These are phyloP conservation scores for Venturia aucupariae DNA, from an alignment of 2,329 filamentous ascomycete species.

Conservation along the genomic window DNA sequence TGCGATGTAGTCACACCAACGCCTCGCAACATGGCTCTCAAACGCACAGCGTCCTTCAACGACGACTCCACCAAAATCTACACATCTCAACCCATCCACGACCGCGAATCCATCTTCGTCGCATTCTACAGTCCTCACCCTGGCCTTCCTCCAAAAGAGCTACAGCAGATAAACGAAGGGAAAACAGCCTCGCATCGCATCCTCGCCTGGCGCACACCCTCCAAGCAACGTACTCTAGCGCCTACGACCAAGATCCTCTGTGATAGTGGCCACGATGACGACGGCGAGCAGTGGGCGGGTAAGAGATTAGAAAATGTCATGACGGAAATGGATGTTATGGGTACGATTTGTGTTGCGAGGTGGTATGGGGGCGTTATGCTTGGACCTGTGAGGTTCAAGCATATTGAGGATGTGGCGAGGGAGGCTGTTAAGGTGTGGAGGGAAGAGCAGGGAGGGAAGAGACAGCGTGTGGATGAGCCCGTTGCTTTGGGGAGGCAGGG, in stretches of 20 bases:
- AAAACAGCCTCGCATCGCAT: conserved; percentile 41
- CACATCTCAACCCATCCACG: conserved; percentile 36
- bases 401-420: conserved; percentile 41
- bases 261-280: conserved; percentile 41
- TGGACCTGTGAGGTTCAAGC: conserved; percentile 43
- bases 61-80: background rate
- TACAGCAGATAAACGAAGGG: conserved; percentile 37
- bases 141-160: conserved; percentile 21
- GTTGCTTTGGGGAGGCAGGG: background rate
- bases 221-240: conserved; percentile 37
- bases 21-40: background rate
- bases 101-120: conserved; percentile 43
- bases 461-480: conserved; percentile 22
- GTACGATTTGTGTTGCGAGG: conserved; percentile 42
- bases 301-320: conserved; percentile 39
- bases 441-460: conserved; percentile 24
- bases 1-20: background rate
- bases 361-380: conserved; percentile 48
- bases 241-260: conserved; percentile 23
- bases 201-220: conserved; percentile 40
- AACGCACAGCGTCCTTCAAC: background rate
- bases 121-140: conserved; percentile 40
- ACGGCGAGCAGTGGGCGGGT: conserved; percentile 45
- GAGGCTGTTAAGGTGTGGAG: conserved; percentile 38
- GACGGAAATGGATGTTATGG: conserved; percentile 33